phyloP scores from a whole-genome alignment of 768 basidiomycete species.

The Kwoniella bestiolae region DNA sequence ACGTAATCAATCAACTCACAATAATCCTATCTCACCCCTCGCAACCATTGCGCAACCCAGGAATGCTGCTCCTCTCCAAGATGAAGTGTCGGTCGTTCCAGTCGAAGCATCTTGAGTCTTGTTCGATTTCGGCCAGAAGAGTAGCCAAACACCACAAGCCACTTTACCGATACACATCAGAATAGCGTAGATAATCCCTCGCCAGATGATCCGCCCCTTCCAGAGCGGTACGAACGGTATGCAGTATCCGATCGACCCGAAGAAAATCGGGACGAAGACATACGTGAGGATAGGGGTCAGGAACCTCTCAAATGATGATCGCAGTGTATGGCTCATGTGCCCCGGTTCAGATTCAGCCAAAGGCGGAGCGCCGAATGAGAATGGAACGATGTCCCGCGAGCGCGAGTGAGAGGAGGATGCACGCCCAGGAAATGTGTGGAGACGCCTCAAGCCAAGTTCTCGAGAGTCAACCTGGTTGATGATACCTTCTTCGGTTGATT shows the following conservation, averaged over 20 bases:
- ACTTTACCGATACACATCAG: slow-evolving; percentile 67
- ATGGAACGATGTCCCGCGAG: background rate
- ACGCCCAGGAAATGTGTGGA: slow-evolving; percentile 2
- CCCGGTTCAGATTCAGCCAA: background rate
- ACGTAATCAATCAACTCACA: slow-evolving; percentile 27
- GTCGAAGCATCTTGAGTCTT: background rate
- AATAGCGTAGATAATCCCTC: slow-evolving; percentile 65
- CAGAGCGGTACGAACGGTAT: slow-evolving; percentile 63
- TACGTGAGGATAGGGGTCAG: slow-evolving; percentile 59
- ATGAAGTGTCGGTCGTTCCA: background rate
- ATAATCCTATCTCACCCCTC: slow-evolving; percentile 70
- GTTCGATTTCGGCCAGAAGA: slow-evolving; percentile 41
- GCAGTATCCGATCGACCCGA: slow-evolving; percentile 66
- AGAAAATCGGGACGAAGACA: slow-evolving; percentile 69
- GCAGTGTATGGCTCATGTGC: slow-evolving; percentile 21
- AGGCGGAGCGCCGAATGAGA: background rate
- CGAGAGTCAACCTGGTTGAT: background rate
- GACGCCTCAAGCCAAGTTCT: background rate
- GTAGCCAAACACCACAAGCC: slow-evolving; percentile 61
- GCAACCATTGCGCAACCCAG: slow-evolving; percentile 69
- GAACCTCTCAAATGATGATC: slow-evolving; percentile 57
- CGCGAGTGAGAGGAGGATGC: background rate
- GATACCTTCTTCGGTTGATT: background rate
- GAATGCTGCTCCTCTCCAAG: slow-evolving; percentile 46
- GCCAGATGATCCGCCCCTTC: slow-evolving; percentile 61